Conservation (phyloP, 331 rosid genomes). For the Telfairia occidentalis region DNA sequence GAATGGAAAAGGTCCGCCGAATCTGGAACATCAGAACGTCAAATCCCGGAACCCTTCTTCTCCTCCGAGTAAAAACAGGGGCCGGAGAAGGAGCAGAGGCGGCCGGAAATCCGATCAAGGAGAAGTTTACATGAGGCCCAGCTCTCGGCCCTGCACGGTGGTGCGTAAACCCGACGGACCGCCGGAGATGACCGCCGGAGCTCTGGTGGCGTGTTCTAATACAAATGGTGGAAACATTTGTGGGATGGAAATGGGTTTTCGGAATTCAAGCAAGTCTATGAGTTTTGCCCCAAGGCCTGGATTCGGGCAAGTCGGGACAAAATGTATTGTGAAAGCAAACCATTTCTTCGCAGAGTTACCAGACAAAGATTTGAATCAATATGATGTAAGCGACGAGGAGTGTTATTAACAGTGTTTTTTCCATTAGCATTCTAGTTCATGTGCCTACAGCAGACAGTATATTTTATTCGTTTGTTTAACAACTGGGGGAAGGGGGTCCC, state of each 20-base stretch:
- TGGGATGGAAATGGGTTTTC: constrained; percentile 54
- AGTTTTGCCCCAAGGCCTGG: constrained; percentile 85
- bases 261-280: constrained; percentile 72
- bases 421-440: neutral
- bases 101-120: constrained; percentile 81
- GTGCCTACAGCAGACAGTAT: neutral
- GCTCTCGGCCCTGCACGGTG: constrained; percentile 60
- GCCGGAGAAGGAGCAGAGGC: constrained; percentile 72
- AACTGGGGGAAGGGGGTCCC: constrained; percentile 10
- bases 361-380: constrained; percentile 91
- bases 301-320: constrained; percentile 77
- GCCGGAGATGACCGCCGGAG: constrained; percentile 16
- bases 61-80: constrained; percentile 52
- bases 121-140: constrained; percentile 68
- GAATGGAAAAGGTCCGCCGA: constrained; percentile 72
- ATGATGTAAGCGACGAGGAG: constrained; percentile 55
- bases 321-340: constrained; percentile 89
- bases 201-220: constrained; percentile 12
- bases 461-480: constrained; percentile 9
- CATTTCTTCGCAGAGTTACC: constrained; percentile 97
- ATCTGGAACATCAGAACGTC: constrained; percentile 30
- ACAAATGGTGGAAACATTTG: constrained; percentile 36
- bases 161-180: constrained; percentile 25
- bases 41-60: constrained; percentile 48
- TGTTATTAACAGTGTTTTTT: neutral